phyloP scores from a whole-genome alignment of 2,329 filamentous ascomycete genomes.

The Talaromyces sp. region DNA sequence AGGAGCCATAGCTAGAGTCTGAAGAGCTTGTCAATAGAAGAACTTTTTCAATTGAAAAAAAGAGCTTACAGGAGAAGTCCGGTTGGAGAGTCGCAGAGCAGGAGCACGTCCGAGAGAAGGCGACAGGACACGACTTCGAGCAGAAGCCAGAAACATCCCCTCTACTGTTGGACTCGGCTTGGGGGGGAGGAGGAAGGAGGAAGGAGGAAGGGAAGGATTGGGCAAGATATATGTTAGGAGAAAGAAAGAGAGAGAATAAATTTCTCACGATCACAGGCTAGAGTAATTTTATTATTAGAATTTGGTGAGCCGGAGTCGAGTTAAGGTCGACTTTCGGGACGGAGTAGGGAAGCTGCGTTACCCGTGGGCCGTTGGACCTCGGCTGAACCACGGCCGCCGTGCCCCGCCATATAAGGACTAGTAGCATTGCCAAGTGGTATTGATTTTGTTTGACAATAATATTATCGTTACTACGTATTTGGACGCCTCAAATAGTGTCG shows the following conservation, averaged over 20 bases:
- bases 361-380: neutral
- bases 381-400: neutral
- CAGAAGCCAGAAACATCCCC: conserved; percentile 42
- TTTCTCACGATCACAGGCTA: neutral
- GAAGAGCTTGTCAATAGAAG: neutral
- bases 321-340: neutral
- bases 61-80: conserved; percentile 19
- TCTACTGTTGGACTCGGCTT: conserved; percentile 15
- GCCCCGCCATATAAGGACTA: neutral
- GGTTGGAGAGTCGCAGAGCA: conserved; percentile 26
- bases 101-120: conserved; percentile 35
- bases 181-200: conserved; percentile 12
- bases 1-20: conserved; percentile 37
- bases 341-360: neutral
- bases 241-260: neutral
- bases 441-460: neutral
- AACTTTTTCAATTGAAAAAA: neutral
- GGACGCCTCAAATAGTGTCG: too few relatives aligned
- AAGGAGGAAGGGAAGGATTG: conserved; percentile 11
- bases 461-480: too few relatives aligned
- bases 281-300: neutral
- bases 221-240: neutral
- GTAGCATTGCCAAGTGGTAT: neutral
- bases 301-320: neutral
- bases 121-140: conserved; percentile 36